Base-by-base conservation (phyloP, 2,329 filamentous ascomycete species). In the Fusarium sp. region DNA sequence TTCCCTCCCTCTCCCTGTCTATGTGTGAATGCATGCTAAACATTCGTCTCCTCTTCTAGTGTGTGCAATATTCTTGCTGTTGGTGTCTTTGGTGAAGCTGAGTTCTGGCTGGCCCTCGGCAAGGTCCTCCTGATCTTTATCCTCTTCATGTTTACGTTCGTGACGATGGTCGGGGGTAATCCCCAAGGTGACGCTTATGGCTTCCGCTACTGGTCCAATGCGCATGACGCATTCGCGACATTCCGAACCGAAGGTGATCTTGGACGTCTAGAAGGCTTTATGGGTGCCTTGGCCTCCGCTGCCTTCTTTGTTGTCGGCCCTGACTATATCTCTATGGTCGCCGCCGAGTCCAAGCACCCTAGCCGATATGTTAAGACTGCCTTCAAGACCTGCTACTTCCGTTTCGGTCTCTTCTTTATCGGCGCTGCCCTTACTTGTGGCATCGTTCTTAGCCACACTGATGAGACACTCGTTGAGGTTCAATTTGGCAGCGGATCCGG, bases 321-420 rank as follows among this genome's bases (percentile, higher is more conserved):
- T 5, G 73, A 75, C 38, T 75, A 75, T 5, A 75, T 75, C n/a
- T 75, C 73, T 5, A 74, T 75, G 73, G 73, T 73, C 1, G 73
- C 73, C 12, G 73, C 72, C 0, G 73, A 75, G 15, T 19, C 69
- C 0, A 73, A 75, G 54, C 71, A 74, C 75, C 91, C 92, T 1
- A 88, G 91, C 25, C 83, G 83, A 33, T 88, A 91, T 25, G 88
- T 95, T 79, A 92, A 92, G 2, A 89, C 87, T 61, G 92, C 93
- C 3, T 94, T 89, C 80, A 93, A 93, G 70, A 89, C 90, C n/a
- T 91, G 93, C 12, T 94, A 94, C 82, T 93, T 92, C 80, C 90
- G 93, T 56, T 85, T 95, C 47, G 90, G 90, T 1, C 83, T 89
- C 3, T 94, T 95, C 82, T 94, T 94, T 81, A 88, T 93, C 47